Evolutionary conservation across 169 alveolate genomes (phyloP), one percentile per base, ranked within the genome.

Genomic region (Plasmodium sp.): DNA sequence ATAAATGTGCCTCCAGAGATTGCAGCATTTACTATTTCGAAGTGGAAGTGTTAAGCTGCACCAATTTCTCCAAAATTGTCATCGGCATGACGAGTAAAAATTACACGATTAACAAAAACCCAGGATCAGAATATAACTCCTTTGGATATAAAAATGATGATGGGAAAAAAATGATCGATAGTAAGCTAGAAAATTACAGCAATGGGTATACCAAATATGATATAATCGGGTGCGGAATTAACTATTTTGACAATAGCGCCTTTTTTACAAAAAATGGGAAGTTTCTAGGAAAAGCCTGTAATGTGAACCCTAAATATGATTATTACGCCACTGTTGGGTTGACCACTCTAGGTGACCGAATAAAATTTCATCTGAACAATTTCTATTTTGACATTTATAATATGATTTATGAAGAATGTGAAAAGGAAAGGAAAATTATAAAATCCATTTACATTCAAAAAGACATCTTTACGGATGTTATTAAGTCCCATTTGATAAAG

Each of bases 171-270:
- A 75, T 97, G 77, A 72, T 82, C 71, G 88, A 79, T 79, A 96
- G 97, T 3, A 79, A 93, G 48, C 62, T 85, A 14, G 98, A 96
- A 72, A 51, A 82, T 56, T 97, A 94, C 67, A 96, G 98, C 54
- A 84, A 97, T 33, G 83, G 97, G 41, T 97, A 96, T 81, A 96
- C 97, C 18, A 73, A 85, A 67, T 93, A 96, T 86, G 98, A 97
- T 75, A 96, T 96, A n/a, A 83, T 97, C 14, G 98, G 98, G 6
- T 96, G 98, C 71, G 98, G 98, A 22, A 96, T 97, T 31, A 95
- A 96, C 67, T 94, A 97, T 84, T 34, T 79, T 77, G 93, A 96
- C 36, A 96, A 93, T 41, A 84, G 96, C 45, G 95, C 96, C 18
- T 97, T 97, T 92, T 97, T 96, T 88, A 97, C 98, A 12, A 93